Evolutionary conservation across 495 filamentous ascomycete species (phyloP).

Genomic region (Apiosordaria backusii): DNA sequence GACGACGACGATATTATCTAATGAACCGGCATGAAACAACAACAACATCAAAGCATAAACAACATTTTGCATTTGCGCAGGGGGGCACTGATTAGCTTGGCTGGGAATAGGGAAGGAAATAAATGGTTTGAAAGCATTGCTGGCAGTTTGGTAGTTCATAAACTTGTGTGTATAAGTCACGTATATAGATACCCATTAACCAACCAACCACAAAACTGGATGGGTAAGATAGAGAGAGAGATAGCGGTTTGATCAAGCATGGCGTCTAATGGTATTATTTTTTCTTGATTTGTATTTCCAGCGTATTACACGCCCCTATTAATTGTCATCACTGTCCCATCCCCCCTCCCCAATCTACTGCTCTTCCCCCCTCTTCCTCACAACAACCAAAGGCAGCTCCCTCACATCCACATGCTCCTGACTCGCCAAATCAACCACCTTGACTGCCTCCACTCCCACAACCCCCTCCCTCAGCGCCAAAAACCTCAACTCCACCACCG

Average conservation of each 20-base stretch:
- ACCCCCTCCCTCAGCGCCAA: constrained; percentile 72
- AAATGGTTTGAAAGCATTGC: not conserved
- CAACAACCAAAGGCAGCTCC: constrained; percentile 73
- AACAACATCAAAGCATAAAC: not conserved
- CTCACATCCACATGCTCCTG: constrained; percentile 79
- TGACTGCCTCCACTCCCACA: constrained; percentile 72
- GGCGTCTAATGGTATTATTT: not conserved
- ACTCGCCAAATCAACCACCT: constrained; percentile 75
- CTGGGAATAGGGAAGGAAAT: not conserved
- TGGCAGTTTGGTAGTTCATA: not conserved
- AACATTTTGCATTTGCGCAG: not conserved
- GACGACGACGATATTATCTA: constrained; percentile 24
- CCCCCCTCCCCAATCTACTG: not conserved
- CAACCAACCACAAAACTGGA: not conserved
- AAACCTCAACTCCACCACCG: constrained; percentile 74
- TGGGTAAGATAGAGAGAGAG: not conserved
- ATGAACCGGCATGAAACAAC: constrained; percentile 10
- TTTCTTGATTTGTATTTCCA: not conserved
- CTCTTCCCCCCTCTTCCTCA: constrained; percentile 21
- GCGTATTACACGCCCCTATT: not conserved
- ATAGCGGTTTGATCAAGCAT: not conserved
- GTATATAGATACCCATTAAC: not conserved
- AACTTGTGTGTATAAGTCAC: not conserved
- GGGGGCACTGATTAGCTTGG: not conserved
- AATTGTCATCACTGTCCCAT: constrained; percentile 27